These are phyloP conservation scores for Lunularia cruciata DNA, from an alignment of 225 moss, liverwort and hornwort species.

Conservation along the genomic window DNA sequence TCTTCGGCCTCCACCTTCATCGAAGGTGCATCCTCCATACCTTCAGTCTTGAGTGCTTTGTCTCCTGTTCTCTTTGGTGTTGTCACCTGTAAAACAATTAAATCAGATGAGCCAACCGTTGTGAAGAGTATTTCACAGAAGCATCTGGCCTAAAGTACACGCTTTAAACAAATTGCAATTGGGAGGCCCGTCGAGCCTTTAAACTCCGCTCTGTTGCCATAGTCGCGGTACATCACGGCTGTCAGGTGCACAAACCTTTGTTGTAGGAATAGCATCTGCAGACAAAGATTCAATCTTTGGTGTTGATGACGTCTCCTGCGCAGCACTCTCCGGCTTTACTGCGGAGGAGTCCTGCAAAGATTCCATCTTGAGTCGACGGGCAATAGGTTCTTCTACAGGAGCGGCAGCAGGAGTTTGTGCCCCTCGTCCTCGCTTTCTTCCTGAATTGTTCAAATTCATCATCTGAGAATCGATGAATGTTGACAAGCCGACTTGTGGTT, in stretches of 20 bases:
- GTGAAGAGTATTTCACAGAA: neutral
- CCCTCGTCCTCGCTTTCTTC: constrained; percentile 48
- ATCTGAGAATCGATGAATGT: constrained; percentile 34
- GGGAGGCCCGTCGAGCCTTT: too few species aligned
- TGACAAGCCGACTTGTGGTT: constrained; percentile 33
- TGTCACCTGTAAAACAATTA: neutral
- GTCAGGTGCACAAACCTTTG: neutral
- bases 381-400: constrained; percentile 22
- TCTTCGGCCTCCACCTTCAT: neutral
- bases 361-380: constrained; percentile 22
- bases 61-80: neutral
- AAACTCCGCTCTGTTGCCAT: too few species aligned
- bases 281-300: neutral
- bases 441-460: constrained; percentile 21
- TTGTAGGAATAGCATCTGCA: neutral
- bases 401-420: constrained; percentile 16
- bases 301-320: neutral
- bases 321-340: neutral
- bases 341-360: too few species aligned
- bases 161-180: neutral
- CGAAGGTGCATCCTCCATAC: neutral
- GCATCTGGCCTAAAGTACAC: too few species aligned
- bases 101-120: neutral
- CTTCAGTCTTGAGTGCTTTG: neutral
- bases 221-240: too few species aligned